Percentiles rank a stretch among this genome's conserved stretches.
phyloP scores from a whole-genome alignment of 495 filamentous ascomycete species.

The Sabuloglossum arenarium region DNA sequence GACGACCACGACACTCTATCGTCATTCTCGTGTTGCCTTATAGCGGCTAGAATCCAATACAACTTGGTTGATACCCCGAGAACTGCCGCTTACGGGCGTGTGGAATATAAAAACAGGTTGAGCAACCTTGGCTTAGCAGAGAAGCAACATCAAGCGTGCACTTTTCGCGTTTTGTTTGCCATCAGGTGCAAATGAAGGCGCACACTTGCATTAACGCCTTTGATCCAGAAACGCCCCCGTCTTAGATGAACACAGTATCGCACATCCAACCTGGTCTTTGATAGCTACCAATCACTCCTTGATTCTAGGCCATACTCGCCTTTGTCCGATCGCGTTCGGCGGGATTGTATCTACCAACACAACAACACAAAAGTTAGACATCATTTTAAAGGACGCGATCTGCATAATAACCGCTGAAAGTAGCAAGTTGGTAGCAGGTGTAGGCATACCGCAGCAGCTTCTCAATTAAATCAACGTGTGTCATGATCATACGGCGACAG shows the following conservation, averaged over 20 bases:
- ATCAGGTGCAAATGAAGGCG: background rate
- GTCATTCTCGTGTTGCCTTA: background rate
- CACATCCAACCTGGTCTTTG: background rate
- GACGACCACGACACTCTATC: no score
- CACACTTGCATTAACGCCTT: background rate
- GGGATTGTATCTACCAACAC: background rate
- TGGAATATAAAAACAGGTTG: background rate
- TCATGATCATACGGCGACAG: slow-evolving; percentile 98
- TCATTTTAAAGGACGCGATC: background rate
- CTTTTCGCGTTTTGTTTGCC: background rate
- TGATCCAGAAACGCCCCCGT: background rate
- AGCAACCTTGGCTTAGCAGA: background rate
- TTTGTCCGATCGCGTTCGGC: background rate
- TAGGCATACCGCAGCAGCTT: slow-evolving; percentile 69
- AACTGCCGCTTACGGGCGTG: background rate
- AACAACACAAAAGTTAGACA: background rate
- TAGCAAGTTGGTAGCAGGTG: background rate
- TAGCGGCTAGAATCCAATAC: background rate
- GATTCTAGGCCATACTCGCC: background rate
- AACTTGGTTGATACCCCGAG: background rate
- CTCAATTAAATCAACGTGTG: slow-evolving; percentile 97
- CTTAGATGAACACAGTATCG: background rate
- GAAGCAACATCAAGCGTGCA: background rate
- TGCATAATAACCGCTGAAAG: background rate
- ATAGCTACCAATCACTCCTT: background rate